Base-by-base conservation (phyloP, 176 grass and related monocot genomes). In the Elaeis guineensis region DNA sequence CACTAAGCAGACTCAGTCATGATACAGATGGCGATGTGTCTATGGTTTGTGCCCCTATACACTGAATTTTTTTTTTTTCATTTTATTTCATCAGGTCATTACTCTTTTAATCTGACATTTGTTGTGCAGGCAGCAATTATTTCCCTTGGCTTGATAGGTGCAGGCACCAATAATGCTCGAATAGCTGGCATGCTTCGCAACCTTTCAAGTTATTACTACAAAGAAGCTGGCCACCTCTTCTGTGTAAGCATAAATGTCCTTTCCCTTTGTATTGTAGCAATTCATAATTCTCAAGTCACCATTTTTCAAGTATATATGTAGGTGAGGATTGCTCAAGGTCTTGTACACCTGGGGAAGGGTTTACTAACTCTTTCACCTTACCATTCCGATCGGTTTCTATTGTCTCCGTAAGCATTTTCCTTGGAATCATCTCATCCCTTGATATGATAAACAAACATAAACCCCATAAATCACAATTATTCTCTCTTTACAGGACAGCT, bases 141-240 rank as follows among this genome's bases (percentile, higher is more conserved):
- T 52, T 82, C 87, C 30, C 76, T 98, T 70, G 93, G 93, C 19
- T 98, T 98, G 54, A 86, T 92, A 72, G 93, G 93, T 62, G 87
- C 93, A 44, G 93, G 93, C 62, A 98, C 93, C 62, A 98, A 98
- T 60, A 98, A 98, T 78, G 87, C 93, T 69, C 83, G 93, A 62
- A 98, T 98, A 86, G 93, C 93, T 69, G 76, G 81, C 79, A 98
- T 98, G 87, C 93, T 98, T 79, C 87, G 87, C 6, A 92, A 86
- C 62, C 87, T 98, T 61, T 98, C 93, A 61, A 98, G 93, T 87
- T 98, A 98, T 77, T 98, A 98, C 67, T 98, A 92, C 79, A 98
- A 92, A 83, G 93, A 98, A 83, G 93, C 93, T 24, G 84, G 84
- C 22, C 87, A 98, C 74, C 79, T 98, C n/a, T 98, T 98, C 58